Base-by-base conservation (phyloP, 495 filamentous ascomycete genomes). In the Penicillium tannophilum region DNA sequence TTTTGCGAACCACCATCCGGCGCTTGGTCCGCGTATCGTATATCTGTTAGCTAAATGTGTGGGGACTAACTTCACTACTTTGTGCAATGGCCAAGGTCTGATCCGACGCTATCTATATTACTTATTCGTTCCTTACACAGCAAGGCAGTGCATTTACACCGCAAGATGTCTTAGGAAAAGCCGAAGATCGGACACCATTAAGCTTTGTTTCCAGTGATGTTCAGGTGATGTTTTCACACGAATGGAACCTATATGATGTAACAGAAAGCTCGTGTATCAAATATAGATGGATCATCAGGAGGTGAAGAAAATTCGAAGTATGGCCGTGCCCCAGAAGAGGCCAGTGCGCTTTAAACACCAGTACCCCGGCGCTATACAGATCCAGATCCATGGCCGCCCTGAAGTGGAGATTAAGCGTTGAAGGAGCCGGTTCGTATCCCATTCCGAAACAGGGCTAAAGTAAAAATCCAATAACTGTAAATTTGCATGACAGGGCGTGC, bases 31-130 rank as follows among this genome's bases (percentile, higher is more conserved):
- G 9, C 52, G 36, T 53, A 12, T 26, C 17, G 20, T 24, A 19
- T 20, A 14, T 52, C 14, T 30, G 53, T 35, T 24, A 36, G 49
- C 33, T 54, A 55, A 23, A 54, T 46, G 2, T 11, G 33, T 36
- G 33, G 33, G 12, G 54, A 57, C 66, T 77, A 53, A 76, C 64
- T 46, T 55, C 52, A 23, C 35, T 58, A 57, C 78, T 58, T 73
- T 97, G 94, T 82, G 93, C 91, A 31, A 95, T 96, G 91, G 94
- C 94, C 33, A 93, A 93, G 75, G 96, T 92, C 52, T 90, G 94
- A 50, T 97, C 93, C 23, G 88, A 92, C 60, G 86, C 92, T 45
- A 80, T 92, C 62, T 81, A 92, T 59, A 82, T 94, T 53, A 92
- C 95, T 65, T 97, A 91, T 74, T 77, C 98, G 52, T 88, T 97